Evolutionary conservation across 1,284 basidiomycete genomes (phyloP).

Genomic region (Phylloboletellus chloephorus): DNA sequence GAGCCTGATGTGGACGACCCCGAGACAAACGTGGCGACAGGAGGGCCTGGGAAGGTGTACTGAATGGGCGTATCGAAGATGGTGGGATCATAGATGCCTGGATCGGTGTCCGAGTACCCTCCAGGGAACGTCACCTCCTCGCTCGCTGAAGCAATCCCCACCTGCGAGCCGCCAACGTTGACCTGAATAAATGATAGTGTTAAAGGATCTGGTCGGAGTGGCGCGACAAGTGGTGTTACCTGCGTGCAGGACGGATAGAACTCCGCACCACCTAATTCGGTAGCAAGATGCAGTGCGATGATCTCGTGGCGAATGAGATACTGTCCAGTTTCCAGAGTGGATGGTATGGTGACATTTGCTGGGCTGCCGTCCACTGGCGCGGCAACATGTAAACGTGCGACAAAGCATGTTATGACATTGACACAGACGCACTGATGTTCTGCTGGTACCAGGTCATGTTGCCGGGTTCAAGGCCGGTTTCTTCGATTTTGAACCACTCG

Average conservation of each 20-base stretch:
- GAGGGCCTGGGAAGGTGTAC: slow-evolving; percentile 51
- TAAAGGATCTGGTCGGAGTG: background rate
- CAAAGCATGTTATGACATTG: background rate
- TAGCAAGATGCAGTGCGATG: slow-evolving; percentile 46
- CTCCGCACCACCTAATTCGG: slow-evolving; percentile 41
- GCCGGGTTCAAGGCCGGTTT: slow-evolving; percentile 38
- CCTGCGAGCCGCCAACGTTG: slow-evolving; percentile 46
- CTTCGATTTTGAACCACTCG: slow-evolving; percentile 66
- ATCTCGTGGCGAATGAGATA: slow-evolving; percentile 53
- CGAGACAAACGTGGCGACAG: slow-evolving; percentile 40
- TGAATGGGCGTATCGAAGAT: slow-evolving; percentile 32
- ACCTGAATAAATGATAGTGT: slow-evolving; percentile 37
- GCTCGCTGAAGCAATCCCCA: slow-evolving; percentile 37
- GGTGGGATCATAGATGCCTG: slow-evolving; percentile 52
- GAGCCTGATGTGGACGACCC: slow-evolving; percentile 11
- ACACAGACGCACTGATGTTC: slow-evolving; percentile 28
- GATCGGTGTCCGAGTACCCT: slow-evolving; percentile 57
- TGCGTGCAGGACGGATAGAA: slow-evolving; percentile 55
- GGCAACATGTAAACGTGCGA: slow-evolving; percentile 1
- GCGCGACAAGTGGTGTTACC: slow-evolving; percentile 17
- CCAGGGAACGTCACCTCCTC: slow-evolving; percentile 63
- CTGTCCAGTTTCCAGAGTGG: slow-evolving; percentile 39
- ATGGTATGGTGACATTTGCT: slow-evolving; percentile 40
- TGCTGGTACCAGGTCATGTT: slow-evolving; percentile 32
- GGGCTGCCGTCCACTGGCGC: slow-evolving; percentile 25